Conservation (phyloP, 352 stramenopile genomes). For the Globisporangium paddicum region DNA sequence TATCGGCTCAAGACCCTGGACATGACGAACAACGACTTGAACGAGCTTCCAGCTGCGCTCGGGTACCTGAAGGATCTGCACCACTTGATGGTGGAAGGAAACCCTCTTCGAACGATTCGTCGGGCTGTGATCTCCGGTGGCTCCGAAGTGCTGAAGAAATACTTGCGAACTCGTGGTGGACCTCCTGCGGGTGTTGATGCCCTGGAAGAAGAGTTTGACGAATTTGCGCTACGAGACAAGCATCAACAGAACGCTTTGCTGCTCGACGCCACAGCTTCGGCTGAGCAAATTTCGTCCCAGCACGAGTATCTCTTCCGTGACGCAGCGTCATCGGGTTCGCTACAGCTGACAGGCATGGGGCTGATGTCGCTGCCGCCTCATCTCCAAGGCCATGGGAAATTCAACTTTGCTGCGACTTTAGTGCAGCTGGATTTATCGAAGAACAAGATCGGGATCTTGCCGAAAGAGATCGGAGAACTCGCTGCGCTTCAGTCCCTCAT, state of each 20-base stretch:
- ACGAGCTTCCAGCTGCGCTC: conserved; percentile 59
- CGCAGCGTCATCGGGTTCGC: conserved; percentile 40
- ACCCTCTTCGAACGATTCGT: conserved; percentile 71
- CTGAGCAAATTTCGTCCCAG: conserved; percentile 16
- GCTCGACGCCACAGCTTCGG: conserved; percentile 3
- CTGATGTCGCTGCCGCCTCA: conserved; percentile 36
- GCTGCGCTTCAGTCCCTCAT: conserved; percentile 56
- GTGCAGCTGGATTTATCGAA: conserved; percentile 68
- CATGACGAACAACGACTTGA: conserved; percentile 80
- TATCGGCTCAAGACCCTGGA: conserved; percentile 79
- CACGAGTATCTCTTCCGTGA: conserved; percentile 70
- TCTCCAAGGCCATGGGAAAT: conserved; percentile 36
- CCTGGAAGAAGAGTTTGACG: conserved; percentile 67
- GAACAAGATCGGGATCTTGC: conserved; percentile 47
- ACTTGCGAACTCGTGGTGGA: conserved; percentile 64
- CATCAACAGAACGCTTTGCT: conserved; percentile 33
- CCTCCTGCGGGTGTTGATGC: conserved; percentile 55
- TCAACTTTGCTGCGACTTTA: conserved; percentile 45
- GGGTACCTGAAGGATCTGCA: conserved; percentile 77
- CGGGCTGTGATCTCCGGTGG: conserved; percentile 56
- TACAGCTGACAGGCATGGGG: conserved; percentile 58
- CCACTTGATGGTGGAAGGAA: conserved; percentile 71
- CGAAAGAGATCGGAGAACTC: conserved; percentile 44
- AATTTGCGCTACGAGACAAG: conserved; percentile 49
- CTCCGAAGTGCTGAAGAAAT: conserved; percentile 77